phyloP scores from a whole-genome alignment of 2,329 filamentous ascomycete genomes.

The Talaromyces amestolkiae region DNA sequence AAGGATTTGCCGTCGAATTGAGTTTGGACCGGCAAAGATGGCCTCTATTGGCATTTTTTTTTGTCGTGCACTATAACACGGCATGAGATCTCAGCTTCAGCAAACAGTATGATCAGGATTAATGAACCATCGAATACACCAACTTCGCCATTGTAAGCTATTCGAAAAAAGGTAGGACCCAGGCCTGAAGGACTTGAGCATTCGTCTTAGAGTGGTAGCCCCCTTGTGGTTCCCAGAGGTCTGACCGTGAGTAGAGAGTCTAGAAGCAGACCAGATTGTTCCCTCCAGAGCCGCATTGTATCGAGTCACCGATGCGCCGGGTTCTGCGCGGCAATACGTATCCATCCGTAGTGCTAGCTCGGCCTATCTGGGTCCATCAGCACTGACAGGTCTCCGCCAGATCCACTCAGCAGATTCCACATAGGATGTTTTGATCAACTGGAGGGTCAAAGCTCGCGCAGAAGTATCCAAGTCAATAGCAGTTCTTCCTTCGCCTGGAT shows the following conservation, averaged over 20 bases:
- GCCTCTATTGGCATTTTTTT: background rate
- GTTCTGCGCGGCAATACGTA: background rate
- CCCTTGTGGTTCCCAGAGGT: background rate
- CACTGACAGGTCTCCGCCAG: background rate
- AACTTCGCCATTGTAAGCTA: too few species aligned
- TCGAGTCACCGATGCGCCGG: background rate
- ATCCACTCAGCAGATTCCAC: background rate
- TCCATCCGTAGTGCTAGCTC: background rate
- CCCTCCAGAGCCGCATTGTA: background rate
- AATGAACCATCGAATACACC: too few species aligned
- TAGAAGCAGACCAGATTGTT: background rate
- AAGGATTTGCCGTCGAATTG: background rate
- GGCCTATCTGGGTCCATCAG: too few species aligned
- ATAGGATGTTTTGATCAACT: background rate
- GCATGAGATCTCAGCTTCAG: background rate
- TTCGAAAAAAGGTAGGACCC: too few species aligned
- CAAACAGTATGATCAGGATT: too few species aligned
- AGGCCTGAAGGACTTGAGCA: too few species aligned
- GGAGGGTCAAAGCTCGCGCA: background rate
- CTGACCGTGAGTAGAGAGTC: background rate
- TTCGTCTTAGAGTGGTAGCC: background rate
- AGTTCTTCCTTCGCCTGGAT: background rate
- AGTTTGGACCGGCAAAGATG: background rate
- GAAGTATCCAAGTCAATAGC: background rate
- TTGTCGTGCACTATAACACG: background rate